Percentiles rank a stretch among this genome's conserved stretches.
Evolutionary conservation across 176 grass and related monocot species (phyloP).

Genomic region (barley (Hordeum vulgare)): MorexV3_pseudomolecules_assembly NC_058522.1:141063025-141063524

Average conservation of each 20-base stretch:
- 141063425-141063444: slow-evolving; percentile 7
- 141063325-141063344: background rate
- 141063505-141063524: slow-evolving; percentile 85
- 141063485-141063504: slow-evolving; percentile 95
- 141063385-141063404: slow-evolving; percentile 16
- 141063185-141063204: slow-evolving; percentile 19
- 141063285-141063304: background rate
- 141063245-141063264: slow-evolving; percentile 4
- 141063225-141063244: slow-evolving; percentile 27
- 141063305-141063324: slow-evolving; percentile 1
- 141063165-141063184: background rate
- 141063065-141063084: slow-evolving; percentile 5
- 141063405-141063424: background rate
- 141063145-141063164: slow-evolving; percentile 34
- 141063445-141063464: slow-evolving; percentile 41
- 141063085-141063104: slow-evolving; percentile 57
- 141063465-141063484: slow-evolving; percentile 96
- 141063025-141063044: slow-evolving; percentile 3
- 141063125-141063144: slow-evolving; percentile 84
- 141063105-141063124: slow-evolving; percentile 86
- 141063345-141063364: background rate
- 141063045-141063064: background rate
- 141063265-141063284: background rate
- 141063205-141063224: slow-evolving; percentile 23
- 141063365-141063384: slow-evolving; percentile 63